phyloP scores from a whole-genome alignment of 2,329 filamentous ascomycete species.

The Trichophyton mentagrophytes region DNA sequence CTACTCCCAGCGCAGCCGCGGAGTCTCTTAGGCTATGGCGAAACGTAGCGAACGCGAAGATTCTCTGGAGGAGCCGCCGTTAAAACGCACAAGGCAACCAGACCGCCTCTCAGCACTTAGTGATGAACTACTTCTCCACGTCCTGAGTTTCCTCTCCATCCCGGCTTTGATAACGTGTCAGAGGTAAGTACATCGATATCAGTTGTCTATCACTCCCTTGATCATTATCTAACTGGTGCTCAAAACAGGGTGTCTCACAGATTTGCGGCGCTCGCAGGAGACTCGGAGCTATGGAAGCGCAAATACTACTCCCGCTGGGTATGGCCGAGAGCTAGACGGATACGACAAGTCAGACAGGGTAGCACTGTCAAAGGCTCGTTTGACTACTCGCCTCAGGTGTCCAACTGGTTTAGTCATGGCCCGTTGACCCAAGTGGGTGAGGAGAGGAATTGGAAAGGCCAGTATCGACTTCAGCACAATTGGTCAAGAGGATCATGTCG shows the following conservation, averaged over 20 bases:
- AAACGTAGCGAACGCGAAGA: constrained; percentile 10
- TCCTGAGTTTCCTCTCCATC: constrained; percentile 64
- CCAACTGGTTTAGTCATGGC: constrained; percentile 51
- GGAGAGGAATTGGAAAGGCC: constrained; percentile 63
- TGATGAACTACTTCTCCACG: constrained; percentile 75
- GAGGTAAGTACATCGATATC: constrained; percentile 31
- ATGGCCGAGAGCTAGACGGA: constrained; percentile 61
- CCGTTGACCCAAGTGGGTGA: constrained; percentile 39
- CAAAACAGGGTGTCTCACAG: constrained; percentile 47
- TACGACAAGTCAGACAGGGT: constrained; percentile 50
- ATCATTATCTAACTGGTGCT: background rate
- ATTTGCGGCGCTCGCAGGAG: constrained; percentile 58
- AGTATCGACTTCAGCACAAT: constrained; percentile 81
- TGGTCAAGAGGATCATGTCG: constrained; percentile 75
- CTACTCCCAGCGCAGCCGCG: background rate
- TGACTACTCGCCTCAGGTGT: constrained; percentile 42
- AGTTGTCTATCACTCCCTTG: background rate
- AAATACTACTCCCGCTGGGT: constrained; percentile 84
- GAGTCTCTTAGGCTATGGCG: constrained; percentile 5
- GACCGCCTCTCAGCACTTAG: constrained; percentile 64
- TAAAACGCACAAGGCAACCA: constrained; percentile 9
- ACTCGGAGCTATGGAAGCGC: constrained; percentile 82
- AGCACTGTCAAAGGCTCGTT: constrained; percentile 17
- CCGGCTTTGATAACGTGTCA: constrained; percentile 53
- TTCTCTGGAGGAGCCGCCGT: constrained; percentile 5